Percentiles rank a stretch among this genome's conserved stretches.
phyloP scores from a whole-genome alignment of 2,329 filamentous ascomycete genomes.

The Trichoderma gracile region DNA sequence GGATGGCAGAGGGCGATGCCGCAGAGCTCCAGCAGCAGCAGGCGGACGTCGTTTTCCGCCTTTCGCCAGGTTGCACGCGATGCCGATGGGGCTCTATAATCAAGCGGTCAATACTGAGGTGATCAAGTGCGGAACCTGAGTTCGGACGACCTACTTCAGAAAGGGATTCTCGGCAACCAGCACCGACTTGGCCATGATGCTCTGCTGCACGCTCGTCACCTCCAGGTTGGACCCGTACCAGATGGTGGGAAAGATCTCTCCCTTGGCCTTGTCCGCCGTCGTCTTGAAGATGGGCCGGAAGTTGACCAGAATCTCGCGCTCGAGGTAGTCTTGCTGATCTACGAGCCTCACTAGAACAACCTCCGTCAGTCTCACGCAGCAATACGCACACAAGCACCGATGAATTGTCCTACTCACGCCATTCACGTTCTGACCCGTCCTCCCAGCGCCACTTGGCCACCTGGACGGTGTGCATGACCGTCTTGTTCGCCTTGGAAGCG shows the following conservation, averaged over 20 bases:
- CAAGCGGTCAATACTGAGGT: not conserved
- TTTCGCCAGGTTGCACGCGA: conserved; percentile 39
- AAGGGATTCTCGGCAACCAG: conserved; percentile 44
- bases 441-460: conserved; percentile 46
- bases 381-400: not conserved
- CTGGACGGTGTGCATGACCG: conserved; percentile 45
- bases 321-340: conserved; percentile 41
- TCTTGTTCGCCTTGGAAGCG: conserved; percentile 43
- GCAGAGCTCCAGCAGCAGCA: conserved; percentile 43
- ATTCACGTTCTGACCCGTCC: conserved; percentile 40
- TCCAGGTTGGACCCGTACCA: conserved; percentile 45
- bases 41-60: conserved; percentile 42
- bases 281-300: conserved; percentile 41
- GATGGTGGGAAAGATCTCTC: conserved; percentile 44
- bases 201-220: conserved; percentile 44
- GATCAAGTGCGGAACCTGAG: not conserved
- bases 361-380: not conserved
- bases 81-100: conserved; percentile 32
- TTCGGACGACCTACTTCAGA: conserved; percentile 35
- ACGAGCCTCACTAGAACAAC: conserved; percentile 37
- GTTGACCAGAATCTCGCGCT: conserved; percentile 37
- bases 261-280: conserved; percentile 39
- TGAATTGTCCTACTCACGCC: conserved; percentile 36
- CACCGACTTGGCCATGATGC: conserved; percentile 44
- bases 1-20: conserved; percentile 45